Evolutionary conservation across 352 stramenopile species (phyloP).

Genomic region (Pythium myriotylum): DNA sequence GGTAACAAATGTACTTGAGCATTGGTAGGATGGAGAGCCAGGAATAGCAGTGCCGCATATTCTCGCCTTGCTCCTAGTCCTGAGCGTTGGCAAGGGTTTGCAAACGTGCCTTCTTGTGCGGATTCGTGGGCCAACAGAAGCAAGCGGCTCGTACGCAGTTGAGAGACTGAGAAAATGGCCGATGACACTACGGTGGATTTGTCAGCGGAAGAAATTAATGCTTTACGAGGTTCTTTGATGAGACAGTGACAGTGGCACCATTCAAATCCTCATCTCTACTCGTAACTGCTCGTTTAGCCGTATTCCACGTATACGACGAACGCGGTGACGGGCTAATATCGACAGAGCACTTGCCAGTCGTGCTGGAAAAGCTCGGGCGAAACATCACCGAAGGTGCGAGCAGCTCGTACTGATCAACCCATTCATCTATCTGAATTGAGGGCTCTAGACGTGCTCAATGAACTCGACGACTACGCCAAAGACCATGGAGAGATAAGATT

Average conservation of each 20-base stretch:
- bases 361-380: conserved; percentile 74
- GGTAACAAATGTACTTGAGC: too few relatives aligned
- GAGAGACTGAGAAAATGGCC: conserved; percentile 15
- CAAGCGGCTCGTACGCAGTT: not conserved
- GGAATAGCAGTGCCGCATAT: not conserved
- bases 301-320: conserved; percentile 83
- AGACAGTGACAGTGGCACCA: too few relatives aligned
- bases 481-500: conserved; percentile 63
- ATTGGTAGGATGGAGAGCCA: too few relatives aligned
- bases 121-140: too few relatives aligned
- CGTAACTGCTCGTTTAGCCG: conserved; percentile 37
- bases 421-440: not conserved
- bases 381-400: conserved; percentile 67
- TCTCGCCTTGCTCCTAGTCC: too few relatives aligned
- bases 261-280: not conserved
- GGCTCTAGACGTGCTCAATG: conserved; percentile 60
- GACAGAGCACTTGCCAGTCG: conserved; percentile 67
- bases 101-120: too few relatives aligned
- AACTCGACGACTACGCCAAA: conserved; percentile 60
- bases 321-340: conserved; percentile 57
- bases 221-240: conserved; percentile 52
- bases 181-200: conserved; percentile 43
- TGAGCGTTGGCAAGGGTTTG: too few relatives aligned
- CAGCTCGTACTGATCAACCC: not conserved
- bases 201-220: conserved; percentile 73